Percentiles rank a stretch among this genome's conserved stretches.
Conservation (phyloP, 129 eudicot species). For the Escallonia herrerae region DNA sequence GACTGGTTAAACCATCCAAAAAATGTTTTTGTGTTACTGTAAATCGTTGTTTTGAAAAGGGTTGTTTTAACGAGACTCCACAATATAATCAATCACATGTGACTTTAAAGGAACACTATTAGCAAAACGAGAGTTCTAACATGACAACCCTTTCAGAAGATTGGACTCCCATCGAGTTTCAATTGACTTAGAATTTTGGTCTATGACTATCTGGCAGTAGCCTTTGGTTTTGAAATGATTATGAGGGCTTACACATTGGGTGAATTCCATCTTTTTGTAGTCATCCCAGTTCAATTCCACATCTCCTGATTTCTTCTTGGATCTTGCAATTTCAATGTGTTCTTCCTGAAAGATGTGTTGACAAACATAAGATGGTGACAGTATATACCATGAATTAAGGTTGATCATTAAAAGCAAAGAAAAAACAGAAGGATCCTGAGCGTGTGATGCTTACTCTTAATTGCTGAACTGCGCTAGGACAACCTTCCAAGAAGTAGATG, state of each 20-base stretch:
- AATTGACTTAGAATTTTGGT: too few relatives aligned
- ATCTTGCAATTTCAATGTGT: slow-evolving; percentile 54
- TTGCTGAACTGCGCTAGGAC: slow-evolving; percentile 67
- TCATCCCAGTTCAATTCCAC: slow-evolving; percentile 79
- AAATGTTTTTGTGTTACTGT: too few relatives aligned
- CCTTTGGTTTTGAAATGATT: too few relatives aligned
- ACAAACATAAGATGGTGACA: neutral
- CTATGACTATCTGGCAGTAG: too few relatives aligned
- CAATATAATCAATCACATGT: too few relatives aligned
- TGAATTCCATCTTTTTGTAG: slow-evolving; percentile 92
- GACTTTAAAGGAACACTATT: too few relatives aligned
- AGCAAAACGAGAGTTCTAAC: too few relatives aligned
- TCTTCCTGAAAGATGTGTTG: slow-evolving; percentile 45
- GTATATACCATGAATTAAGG: neutral
- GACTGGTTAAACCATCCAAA: too few relatives aligned
- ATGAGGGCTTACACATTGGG: slow-evolving; percentile 76
- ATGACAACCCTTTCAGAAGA: too few relatives aligned
- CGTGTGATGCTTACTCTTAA: slow-evolving; percentile 48
- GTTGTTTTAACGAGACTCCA: too few relatives aligned
- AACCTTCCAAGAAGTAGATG: slow-evolving; percentile 73
- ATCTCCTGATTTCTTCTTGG: slow-evolving; percentile 51
- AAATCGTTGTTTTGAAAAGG: too few relatives aligned
- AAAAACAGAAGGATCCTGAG: neutral
- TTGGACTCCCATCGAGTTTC: too few relatives aligned
- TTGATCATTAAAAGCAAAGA: neutral